Evolutionary conservation across 2,329 filamentous ascomycete genomes (phyloP), one percentile per base, ranked within the genome.

Genomic region (Coleophoma cylindrospora): DNA sequence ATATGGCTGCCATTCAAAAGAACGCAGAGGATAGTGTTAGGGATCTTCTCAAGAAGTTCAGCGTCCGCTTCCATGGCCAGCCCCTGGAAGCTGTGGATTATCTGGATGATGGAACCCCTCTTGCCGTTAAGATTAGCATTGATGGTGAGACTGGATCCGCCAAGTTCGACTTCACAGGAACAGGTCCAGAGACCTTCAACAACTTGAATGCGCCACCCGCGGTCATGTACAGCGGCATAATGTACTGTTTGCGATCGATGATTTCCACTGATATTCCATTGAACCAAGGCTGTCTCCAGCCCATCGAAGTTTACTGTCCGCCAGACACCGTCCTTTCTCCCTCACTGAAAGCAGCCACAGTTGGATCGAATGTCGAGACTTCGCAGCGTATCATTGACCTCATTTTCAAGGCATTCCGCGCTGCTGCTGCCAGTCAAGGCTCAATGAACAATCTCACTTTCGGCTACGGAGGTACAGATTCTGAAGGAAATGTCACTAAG

Each of bases 371-470:
- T n/a, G 40, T 15, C 12, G n/a, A 27, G 9, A 27, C 19, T 17
- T 32, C 37, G 19, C 50, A 40, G 21, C 19, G 87, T 43, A 81
- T 92, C 34, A 91, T 87, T 1, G 88, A 92, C 61, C 86, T 91
- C 32, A 84, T 92, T 5, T 75, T 92, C 55, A 84, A 83, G 56
- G 87, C 87, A 1, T 91, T 92, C 74, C 73, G 77, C 50, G 87
- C 87, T 13, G 89, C 84, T 58, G 87, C 87, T 3, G 88, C 87
- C 22, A 82, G 76, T 32, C 88, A 91, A 61, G 88, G 88, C 43
- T 86, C 87, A 68, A 86, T 82, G 66, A 91, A 91, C 68, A 91
- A 91, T 66, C 75, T 92, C 11, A 91, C 87, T 0, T 91, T 91
- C 61, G 87, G 86, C 56, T 88, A 87, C 59, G 84, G 86, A 49